phyloP scores from a whole-genome alignment of 2,329 filamentous ascomycete species.

The Aspergillus sp. region DNA sequence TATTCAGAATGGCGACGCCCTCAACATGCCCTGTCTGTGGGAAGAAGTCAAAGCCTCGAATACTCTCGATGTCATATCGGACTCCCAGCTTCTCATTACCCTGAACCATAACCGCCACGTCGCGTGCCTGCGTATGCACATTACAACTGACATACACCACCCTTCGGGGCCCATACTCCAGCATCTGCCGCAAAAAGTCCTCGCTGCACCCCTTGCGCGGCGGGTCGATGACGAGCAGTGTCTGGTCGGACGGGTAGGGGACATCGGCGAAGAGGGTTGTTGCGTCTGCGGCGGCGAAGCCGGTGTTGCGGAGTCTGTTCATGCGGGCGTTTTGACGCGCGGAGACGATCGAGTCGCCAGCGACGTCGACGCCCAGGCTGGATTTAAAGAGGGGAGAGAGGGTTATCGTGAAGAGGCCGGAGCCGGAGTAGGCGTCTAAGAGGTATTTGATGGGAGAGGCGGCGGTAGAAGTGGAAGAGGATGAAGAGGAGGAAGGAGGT shows the following conservation, averaged over 20 bases:
- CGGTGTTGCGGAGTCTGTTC: conserved; percentile 76
- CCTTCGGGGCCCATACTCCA: conserved; percentile 75
- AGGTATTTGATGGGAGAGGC: conserved; percentile 72
- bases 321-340: conserved; percentile 77
- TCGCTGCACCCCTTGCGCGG: conserved; percentile 92
- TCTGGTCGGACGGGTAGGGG: conserved; percentile 75
- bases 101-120: conserved; percentile 84
- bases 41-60: conserved; percentile 96
- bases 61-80: conserved; percentile 83
- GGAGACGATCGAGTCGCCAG: conserved; percentile 74
- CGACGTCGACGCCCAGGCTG: conserved; percentile 89
- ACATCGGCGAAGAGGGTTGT: conserved; percentile 78
- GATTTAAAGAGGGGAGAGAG: conserved; percentile 79
- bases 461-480: conserved; percentile 58
- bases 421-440: conserved; percentile 97
- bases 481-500: conserved; percentile 32
- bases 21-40: conserved; percentile 78
- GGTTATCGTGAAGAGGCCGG: conserved; percentile 94
- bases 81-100: conserved; percentile 53
- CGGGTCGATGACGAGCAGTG: conserved; percentile 94
- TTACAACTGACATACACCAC: conserved; percentile 97
- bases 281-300: conserved; percentile 89
- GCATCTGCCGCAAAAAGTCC: conserved; percentile 78
- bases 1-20: conserved; percentile 63
- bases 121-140: conserved; percentile 93